Evolutionary conservation across 352 stramenopile species (phyloP).

Genomic region (Pythium sukuiense): DNA sequence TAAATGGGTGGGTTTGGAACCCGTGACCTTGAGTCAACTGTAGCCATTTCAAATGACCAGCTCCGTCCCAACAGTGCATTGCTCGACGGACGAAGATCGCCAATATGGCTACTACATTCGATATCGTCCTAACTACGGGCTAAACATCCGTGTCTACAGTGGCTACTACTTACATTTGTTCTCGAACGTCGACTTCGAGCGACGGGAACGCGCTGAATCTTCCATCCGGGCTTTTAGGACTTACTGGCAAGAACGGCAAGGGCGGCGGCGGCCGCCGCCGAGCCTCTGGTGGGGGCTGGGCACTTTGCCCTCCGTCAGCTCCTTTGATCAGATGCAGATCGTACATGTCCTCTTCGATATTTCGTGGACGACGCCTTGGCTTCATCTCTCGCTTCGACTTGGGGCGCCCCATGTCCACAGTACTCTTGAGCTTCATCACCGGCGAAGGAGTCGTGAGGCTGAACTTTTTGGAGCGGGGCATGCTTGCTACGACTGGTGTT

Average conservation of each 20-base stretch:
- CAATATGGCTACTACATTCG: neutral
- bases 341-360: conserved; percentile 58
- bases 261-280: conserved; percentile 4
- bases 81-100: neutral
- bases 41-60: neutral
- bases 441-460: conserved; percentile 79
- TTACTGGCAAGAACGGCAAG: conserved; percentile 8
- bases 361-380: conserved; percentile 42
- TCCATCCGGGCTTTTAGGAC: conserved; percentile 18
- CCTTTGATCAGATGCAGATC: conserved; percentile 26
- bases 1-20: neutral
- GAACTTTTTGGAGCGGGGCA: conserved; percentile 39
- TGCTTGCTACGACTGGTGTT: conserved; percentile 20
- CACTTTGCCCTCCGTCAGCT: neutral
- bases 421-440: conserved; percentile 77
- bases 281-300: neutral
- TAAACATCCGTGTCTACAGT: neutral
- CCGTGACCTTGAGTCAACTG: neutral
- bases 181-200: conserved; percentile 7
- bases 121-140: neutral
- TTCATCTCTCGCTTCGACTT: conserved; percentile 60
- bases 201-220: conserved; percentile 11
- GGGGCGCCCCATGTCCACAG: conserved; percentile 72
- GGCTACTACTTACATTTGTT: conserved; percentile 3
- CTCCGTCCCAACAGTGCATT: neutral